Conservation (phyloP, 345 rosid species). For the Turnera subulata region DNA sequence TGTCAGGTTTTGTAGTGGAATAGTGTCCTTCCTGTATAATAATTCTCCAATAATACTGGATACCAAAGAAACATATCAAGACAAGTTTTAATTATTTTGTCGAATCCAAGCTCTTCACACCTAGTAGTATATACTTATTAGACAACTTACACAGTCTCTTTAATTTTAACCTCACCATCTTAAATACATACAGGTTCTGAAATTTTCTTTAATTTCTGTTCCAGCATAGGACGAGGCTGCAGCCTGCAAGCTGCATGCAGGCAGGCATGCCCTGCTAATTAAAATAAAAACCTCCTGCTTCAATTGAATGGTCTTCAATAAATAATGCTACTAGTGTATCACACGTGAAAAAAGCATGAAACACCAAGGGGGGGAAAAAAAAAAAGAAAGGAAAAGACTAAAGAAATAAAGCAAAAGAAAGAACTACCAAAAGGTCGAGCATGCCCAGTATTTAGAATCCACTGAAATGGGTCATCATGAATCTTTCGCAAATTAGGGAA, state of each 20-base stretch:
- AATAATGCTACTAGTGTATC: constrained; percentile 17
- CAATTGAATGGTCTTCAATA: constrained; percentile 21
- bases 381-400: constrained; percentile 18
- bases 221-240: too few species aligned
- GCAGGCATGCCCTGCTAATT: constrained; percentile 31
- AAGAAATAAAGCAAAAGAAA: constrained; percentile 23
- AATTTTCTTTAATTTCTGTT: too few species aligned
- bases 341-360: constrained; percentile 51
- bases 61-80: too few species aligned
- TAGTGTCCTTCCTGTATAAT: too few species aligned
- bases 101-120: too few species aligned
- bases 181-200: too few species aligned
- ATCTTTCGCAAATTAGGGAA: constrained; percentile 15
- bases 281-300: background rate
- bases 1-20: background rate
- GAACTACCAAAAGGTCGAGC: constrained; percentile 5
- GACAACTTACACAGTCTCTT: too few species aligned
- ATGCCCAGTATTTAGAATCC: constrained; percentile 22
- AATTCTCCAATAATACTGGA: too few species aligned
- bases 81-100: too few species aligned
- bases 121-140: too few species aligned
- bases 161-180: too few species aligned
- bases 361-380: constrained; percentile 9
- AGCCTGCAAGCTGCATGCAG: too few species aligned
- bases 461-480: constrained; percentile 20